Conservation (phyloP, 129 eudicot genomes). For the Oenanthe sinensis region DNA sequence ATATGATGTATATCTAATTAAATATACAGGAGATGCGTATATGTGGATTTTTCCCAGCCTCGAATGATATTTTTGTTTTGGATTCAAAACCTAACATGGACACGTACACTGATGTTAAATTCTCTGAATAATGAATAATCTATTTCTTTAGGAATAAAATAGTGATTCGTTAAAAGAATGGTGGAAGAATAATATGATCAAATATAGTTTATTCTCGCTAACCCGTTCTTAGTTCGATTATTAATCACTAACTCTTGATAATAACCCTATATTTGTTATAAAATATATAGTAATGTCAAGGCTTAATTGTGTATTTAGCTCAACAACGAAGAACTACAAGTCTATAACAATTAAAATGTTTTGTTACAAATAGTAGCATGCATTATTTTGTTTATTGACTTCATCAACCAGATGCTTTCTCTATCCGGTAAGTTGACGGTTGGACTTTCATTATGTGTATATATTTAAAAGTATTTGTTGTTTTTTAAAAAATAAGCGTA, state of each 20-base stretch:
- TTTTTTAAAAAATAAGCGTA: too few relatives aligned
- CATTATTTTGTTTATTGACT: neutral
- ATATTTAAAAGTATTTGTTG: too few relatives aligned
- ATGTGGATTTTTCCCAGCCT: neutral
- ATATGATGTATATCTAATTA: too few relatives aligned
- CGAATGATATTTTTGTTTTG: neutral
- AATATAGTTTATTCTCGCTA: neutral
- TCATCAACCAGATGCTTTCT: neutral
- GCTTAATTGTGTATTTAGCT: neutral
- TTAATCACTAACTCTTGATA: neutral
- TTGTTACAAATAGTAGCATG: neutral
- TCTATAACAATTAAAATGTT: neutral
- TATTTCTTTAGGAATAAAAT: neutral
- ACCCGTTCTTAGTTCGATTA: neutral
- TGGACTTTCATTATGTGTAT: too few relatives aligned
- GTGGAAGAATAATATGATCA: neutral
- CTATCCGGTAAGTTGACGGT: neutral
- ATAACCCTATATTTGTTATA: neutral
- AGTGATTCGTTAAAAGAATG: neutral
- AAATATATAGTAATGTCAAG: neutral
- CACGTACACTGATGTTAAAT: neutral
- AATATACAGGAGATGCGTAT: neutral
- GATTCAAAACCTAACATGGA: neutral
- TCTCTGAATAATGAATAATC: neutral
- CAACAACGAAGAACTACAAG: conserved; percentile 2